Conservation (phyloP, 495 filamentous ascomycete species). For the Talaromyces nanjingensis region DNA sequence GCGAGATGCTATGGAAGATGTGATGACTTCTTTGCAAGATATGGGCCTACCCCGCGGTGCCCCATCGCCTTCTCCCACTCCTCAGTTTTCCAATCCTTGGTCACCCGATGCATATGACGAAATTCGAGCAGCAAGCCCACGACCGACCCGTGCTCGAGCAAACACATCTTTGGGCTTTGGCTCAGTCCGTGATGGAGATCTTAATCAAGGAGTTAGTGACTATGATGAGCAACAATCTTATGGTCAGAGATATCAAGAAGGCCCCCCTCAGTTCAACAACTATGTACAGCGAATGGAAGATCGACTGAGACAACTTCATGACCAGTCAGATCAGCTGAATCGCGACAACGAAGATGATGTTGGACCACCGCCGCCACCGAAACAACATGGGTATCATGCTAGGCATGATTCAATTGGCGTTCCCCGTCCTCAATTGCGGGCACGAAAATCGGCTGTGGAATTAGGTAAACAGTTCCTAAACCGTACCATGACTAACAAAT, state of each 20-base stretch:
- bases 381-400: constrained; percentile 43
- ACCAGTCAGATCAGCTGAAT: constrained; percentile 38
- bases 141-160: constrained; percentile 41
- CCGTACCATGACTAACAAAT: constrained; percentile 80
- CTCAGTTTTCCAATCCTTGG: constrained; percentile 69
- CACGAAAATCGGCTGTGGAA: constrained; percentile 80
- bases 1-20: constrained; percentile 92
- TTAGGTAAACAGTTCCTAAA: constrained; percentile 61
- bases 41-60: constrained; percentile 60
- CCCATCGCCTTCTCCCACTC: constrained; percentile 41
- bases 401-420: constrained; percentile 40
- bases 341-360: constrained; percentile 37
- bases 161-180: constrained; percentile 67
- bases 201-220: constrained; percentile 43
- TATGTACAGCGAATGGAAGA: constrained; percentile 88
- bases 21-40: constrained; percentile 91
- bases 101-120: constrained; percentile 83
- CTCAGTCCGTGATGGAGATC: constrained; percentile 47
- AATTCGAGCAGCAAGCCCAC: constrained; percentile 30
- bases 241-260: constrained; percentile 44
- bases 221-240: constrained; percentile 29
- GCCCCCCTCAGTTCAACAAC: constrained; percentile 65
- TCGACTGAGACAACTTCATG: constrained; percentile 64
- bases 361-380: constrained; percentile 55
- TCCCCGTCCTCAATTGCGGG: constrained; percentile 34